Evolutionary conservation across 2,329 filamentous ascomycete species (phyloP).

Genomic region (Clarireedia sp.): DNA sequence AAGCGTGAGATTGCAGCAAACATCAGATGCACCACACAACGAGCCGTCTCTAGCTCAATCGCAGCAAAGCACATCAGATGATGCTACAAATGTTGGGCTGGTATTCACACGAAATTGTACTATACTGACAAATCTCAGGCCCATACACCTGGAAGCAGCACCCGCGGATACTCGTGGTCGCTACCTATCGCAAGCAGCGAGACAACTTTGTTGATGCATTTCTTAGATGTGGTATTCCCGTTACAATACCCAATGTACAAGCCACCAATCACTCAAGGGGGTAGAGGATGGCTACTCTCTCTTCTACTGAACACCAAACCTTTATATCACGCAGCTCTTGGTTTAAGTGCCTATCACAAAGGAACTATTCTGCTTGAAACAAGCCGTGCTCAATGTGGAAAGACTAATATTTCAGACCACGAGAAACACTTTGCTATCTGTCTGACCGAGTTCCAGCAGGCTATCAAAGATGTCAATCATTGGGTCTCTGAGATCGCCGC

Average conservation of each 20-base stretch:
- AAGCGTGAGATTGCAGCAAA: neutral
- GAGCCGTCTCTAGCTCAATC: neutral
- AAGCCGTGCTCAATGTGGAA: constrained; percentile 6
- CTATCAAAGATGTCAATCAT: constrained; percentile 26
- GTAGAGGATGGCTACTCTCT: constrained; percentile 48
- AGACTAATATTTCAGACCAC: constrained; percentile 17
- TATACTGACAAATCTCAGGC: neutral
- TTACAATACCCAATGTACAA: constrained; percentile 57
- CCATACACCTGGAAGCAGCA: neutral
- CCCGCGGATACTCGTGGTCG: constrained; percentile 9
- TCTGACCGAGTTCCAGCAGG: constrained; percentile 2
- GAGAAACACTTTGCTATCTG: constrained; percentile 25
- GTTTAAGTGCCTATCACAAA: constrained; percentile 44
- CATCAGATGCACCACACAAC: neutral
- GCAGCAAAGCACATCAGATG: neutral
- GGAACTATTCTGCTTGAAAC: constrained; percentile 27
- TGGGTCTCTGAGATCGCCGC: neutral
- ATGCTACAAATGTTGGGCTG: neutral
- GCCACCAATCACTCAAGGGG: constrained; percentile 46
- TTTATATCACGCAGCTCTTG: constrained; percentile 49
- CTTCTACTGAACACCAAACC: constrained; percentile 49
- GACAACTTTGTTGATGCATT: constrained; percentile 44
- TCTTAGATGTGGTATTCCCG: constrained; percentile 54
- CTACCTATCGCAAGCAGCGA: constrained; percentile 33
- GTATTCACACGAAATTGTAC: neutral